Conservation (phyloP, 306 rosid species). For the Aeschynomene evenia region DNA sequence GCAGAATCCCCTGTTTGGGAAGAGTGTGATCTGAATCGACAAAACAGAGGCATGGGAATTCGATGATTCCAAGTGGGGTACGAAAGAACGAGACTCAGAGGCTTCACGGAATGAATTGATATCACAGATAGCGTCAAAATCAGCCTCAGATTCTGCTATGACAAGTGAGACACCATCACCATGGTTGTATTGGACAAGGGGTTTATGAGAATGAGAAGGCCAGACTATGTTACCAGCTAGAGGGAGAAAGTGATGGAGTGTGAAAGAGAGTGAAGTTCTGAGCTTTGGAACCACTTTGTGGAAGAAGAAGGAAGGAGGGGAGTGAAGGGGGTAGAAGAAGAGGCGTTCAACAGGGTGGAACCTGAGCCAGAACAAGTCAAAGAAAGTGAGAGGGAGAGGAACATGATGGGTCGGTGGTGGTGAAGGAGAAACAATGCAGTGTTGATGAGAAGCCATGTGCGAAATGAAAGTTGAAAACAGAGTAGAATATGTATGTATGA, state of each 20-base stretch:
- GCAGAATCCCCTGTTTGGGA: conserved; percentile 45
- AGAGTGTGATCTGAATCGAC: conserved; percentile 52
- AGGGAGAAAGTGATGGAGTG: conserved; percentile 30
- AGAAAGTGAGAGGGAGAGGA: conserved; percentile 28
- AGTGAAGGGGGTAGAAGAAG: conserved; percentile 26
- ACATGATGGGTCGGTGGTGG: background rate
- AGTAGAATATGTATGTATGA: too few species aligned
- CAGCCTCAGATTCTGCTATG: conserved; percentile 39
- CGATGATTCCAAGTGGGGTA: conserved; percentile 40
- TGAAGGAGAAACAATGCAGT: too few species aligned
- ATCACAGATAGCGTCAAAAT: conserved; percentile 24
- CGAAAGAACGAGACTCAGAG: conserved; percentile 28
- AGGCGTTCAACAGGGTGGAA: conserved; percentile 2
- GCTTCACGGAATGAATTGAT: conserved; percentile 25
- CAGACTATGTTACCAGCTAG: conserved; percentile 35
- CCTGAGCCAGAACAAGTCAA: conserved; percentile 20
- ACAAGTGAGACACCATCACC: conserved; percentile 34
- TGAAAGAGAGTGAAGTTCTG: conserved; percentile 36
- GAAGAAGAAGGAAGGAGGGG: background rate
- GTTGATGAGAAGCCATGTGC: too few species aligned
- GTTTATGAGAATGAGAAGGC: conserved; percentile 34
- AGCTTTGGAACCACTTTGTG: conserved; percentile 34
- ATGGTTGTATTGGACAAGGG: background rate
- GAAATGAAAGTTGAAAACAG: too few species aligned
- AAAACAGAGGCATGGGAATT: conserved; percentile 32